Percentiles rank a stretch among this genome's conserved stretches.
phyloP scores from a whole-genome alignment of 257 asterid genomes.

The Solanum bulbocastanum region DNA sequence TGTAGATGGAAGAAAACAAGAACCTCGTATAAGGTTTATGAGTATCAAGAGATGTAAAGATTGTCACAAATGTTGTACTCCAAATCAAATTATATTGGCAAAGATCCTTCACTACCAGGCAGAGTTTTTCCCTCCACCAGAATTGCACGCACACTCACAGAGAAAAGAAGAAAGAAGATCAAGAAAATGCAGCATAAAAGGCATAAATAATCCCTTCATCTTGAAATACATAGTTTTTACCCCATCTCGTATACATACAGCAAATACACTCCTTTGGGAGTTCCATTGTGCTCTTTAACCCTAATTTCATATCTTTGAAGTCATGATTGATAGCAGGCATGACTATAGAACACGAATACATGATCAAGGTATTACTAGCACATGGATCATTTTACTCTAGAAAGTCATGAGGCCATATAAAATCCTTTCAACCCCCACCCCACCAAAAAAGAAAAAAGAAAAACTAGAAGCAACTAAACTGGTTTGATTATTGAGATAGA shows the following conservation, averaged over 20 bases:
- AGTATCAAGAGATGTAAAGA: background rate
- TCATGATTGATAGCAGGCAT: background rate
- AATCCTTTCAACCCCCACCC: background rate
- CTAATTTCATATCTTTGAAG: background rate
- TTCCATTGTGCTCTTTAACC: background rate
- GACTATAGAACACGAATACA: background rate
- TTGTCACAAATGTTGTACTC: background rate
- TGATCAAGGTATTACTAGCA: background rate
- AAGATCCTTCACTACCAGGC: background rate
- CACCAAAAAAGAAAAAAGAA: background rate
- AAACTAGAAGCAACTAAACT: background rate
- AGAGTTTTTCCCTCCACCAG: background rate
- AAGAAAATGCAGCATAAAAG: background rate
- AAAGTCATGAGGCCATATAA: background rate
- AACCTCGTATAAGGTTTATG: background rate
- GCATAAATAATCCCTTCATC: background rate
- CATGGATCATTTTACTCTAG: background rate
- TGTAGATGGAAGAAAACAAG: conserved; percentile 18
- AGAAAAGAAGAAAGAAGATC: background rate
- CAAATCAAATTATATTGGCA: background rate
- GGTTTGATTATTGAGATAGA: background rate
- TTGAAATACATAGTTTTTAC: background rate
- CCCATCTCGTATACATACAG: background rate
- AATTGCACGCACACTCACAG: background rate
- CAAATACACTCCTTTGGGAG: background rate